Percentiles rank a stretch among this genome's conserved stretches.
phyloP scores from a whole-genome alignment of 2,329 filamentous ascomycete species.

The Aspergillus sp. region DNA sequence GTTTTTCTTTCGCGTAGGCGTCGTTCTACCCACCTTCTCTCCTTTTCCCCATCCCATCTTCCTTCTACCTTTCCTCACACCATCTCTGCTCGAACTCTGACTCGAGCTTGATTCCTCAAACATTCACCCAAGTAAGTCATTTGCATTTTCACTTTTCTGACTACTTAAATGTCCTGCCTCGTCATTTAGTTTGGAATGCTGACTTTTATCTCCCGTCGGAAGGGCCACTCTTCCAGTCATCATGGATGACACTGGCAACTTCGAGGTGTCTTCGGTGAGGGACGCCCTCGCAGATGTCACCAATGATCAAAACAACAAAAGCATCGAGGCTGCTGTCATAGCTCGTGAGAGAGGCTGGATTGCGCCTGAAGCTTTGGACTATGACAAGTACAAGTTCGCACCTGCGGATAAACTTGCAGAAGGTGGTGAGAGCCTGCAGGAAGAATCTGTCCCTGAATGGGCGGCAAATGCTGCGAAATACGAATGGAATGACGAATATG shows the following conservation, averaged over 20 bases:
- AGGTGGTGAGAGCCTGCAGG: conserved; percentile 4
- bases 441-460: conserved; percentile 43
- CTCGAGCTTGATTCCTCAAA: background rate
- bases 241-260: conserved; percentile 20
- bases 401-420: conserved; percentile 19
- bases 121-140: background rate
- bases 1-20: background rate
- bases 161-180: background rate
- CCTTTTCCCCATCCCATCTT: background rate
- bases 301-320: conserved; percentile 20
- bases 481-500: conserved; percentile 80
- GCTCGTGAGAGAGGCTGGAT: conserved; percentile 42
- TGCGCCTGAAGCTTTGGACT: conserved; percentile 38
- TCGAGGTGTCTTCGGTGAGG: conserved; percentile 22
- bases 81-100: background rate
- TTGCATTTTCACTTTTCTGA: background rate
- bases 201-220: background rate
- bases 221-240: background rate
- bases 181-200: background rate
- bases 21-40: background rate
- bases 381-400: conserved; percentile 29
- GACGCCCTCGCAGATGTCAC: conserved; percentile 23
- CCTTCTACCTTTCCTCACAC: background rate
- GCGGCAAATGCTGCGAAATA: conserved; percentile 66
- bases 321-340: conserved; percentile 28